Conservation (phyloP, 1,139 yeast species). For the Kurtzmaniella natalensis region DNA sequence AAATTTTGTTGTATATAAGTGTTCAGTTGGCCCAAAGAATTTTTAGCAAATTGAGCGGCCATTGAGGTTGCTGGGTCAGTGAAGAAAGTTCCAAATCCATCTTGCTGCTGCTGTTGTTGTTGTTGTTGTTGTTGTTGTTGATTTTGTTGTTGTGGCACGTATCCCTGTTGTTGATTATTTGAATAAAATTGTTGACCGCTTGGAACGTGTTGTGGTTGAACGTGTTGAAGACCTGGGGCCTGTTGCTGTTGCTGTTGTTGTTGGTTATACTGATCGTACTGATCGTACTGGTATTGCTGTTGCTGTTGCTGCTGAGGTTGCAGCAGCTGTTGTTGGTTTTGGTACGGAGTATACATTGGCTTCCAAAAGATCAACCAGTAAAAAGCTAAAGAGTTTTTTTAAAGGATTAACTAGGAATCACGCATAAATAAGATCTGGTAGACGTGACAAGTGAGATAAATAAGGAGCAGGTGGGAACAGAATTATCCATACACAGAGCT, state of each 20-base stretch:
- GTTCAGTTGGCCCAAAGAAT: conserved; percentile 69
- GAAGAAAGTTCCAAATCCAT: conserved; percentile 40
- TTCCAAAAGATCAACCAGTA: no score
- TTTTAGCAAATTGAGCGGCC: conserved; percentile 86
- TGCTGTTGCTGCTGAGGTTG: conserved; percentile 17
- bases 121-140: conserved; percentile 8
- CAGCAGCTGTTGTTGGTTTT: conserved; percentile 12
- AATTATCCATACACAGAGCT: no score
- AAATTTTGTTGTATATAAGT: conserved; percentile 72
- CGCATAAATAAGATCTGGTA: no score
- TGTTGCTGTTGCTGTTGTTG: conserved; percentile 8
- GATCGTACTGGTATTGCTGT: conserved; percentile 7
- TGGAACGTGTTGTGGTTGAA: conserved; percentile 32
- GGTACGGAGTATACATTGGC: conserved; percentile 52
- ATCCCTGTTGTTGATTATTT: conserved; percentile 13
- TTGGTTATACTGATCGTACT: conserved; percentile 2
- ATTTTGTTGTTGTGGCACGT: conserved; percentile 11
- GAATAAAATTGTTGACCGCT: conserved; percentile 16
- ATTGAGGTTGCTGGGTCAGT: conserved; percentile 79
- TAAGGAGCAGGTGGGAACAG: no score
- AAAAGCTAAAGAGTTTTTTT: no score
- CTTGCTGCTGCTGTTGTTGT: conserved; percentile 7
- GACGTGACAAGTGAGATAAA: no score
- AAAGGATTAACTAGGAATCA: no score
- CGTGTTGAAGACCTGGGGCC: conserved; percentile 24